Percentiles rank a stretch among this genome's conserved stretches.
phyloP scores from a whole-genome alignment of 768 basidiomycete species.

The Auriscalpium orientale region DNA sequence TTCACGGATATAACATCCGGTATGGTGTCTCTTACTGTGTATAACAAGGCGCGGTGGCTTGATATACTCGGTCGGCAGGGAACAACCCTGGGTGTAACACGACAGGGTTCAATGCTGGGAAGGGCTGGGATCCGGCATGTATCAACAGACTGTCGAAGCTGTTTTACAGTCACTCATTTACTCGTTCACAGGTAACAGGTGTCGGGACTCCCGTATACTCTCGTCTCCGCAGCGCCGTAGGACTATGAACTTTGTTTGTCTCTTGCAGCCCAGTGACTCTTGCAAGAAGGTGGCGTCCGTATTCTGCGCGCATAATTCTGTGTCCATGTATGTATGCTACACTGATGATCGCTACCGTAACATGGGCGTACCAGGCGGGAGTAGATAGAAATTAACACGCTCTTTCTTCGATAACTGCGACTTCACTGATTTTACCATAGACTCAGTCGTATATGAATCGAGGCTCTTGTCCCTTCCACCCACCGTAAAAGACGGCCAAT shows the following conservation, averaged over 20 bases:
- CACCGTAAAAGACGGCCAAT: too few relatives aligned
- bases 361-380: too few relatives aligned
- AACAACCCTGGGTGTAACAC: constrained; percentile 14
- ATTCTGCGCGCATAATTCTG: too few relatives aligned
- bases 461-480: too few relatives aligned
- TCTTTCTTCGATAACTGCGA: too few relatives aligned
- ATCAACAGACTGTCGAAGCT: not conserved
- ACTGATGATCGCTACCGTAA: too few relatives aligned
- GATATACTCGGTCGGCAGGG: constrained; percentile 24
- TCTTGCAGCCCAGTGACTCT: too few relatives aligned
- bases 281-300: too few relatives aligned
- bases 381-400: too few relatives aligned
- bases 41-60: not conserved
- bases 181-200: constrained; percentile 36
- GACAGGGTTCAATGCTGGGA: constrained; percentile 10
- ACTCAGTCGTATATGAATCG: too few relatives aligned
- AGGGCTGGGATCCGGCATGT: constrained; percentile 12
- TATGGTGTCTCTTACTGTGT: not conserved
- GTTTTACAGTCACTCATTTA: not conserved
- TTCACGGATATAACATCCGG: constrained; percentile 1
- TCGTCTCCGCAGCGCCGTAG: constrained; percentile 36
- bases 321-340: too few relatives aligned
- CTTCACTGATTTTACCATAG: too few relatives aligned
- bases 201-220: constrained; percentile 48
- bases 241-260: not conserved